phyloP scores from a whole-genome alignment of 805 yeast species.

The Candida nitratophila region DNA sequence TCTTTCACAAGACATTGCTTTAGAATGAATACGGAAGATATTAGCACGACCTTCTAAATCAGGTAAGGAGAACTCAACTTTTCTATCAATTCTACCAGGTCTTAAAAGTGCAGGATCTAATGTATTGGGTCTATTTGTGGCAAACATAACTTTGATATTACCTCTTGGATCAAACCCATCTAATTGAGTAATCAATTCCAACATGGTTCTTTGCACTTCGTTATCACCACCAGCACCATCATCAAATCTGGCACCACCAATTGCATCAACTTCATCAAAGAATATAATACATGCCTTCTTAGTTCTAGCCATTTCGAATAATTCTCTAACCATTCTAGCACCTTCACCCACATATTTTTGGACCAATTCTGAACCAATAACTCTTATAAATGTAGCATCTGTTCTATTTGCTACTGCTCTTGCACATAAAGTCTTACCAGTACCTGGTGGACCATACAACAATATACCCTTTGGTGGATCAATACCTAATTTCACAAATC shows the following conservation, averaged over 20 bases:
- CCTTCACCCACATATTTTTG: constrained; percentile 99
- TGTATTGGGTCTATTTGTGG: constrained; percentile 97
- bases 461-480: constrained; percentile 99
- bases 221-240: constrained; percentile 99
- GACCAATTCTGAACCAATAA: constrained; percentile 95
- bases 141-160: constrained; percentile 98
- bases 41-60: constrained; percentile 98
- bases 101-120: constrained; percentile 95
- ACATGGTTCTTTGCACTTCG: constrained; percentile 98
- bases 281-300: constrained; percentile 97
- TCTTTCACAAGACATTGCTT: constrained; percentile 96
- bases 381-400: constrained; percentile 97
- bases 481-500: constrained; percentile 93
- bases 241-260: constrained; percentile 99
- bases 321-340: constrained; percentile 98
- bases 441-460: constrained; percentile 97
- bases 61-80: constrained; percentile 94
- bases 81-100: constrained; percentile 98
- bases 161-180: constrained; percentile 99
- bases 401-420: constrained; percentile 99
- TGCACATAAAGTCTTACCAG: constrained; percentile 97
- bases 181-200: constrained; percentile 93
- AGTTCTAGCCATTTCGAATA: constrained; percentile 98
- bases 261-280: constrained; percentile 97
- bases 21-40: constrained; percentile 93